Base-by-base conservation (phyloP, 306 rosid genomes). In the Vigna hirtella region DNA sequence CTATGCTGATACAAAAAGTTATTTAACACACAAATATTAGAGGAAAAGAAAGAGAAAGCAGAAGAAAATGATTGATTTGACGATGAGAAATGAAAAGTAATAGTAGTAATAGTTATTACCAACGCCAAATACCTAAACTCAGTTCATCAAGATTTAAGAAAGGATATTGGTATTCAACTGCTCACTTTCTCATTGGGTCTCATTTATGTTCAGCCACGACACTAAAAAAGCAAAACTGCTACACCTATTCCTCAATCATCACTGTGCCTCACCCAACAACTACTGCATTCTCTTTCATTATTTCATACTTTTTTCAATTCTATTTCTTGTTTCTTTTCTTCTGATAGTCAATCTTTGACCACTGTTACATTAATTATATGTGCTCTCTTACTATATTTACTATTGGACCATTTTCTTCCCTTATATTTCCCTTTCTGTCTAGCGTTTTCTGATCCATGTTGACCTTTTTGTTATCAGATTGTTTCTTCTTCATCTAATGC, bases 231-330 rank as follows among this genome's bases (percentile, higher is more conserved):
- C 74, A 90, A 86, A 86, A 66, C 87, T 83, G 56, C 83, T 51
- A 58, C 62, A 57, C 52, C 86, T 43, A 75, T 77, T 82, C 86
- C 87, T 70, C 62, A 40, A 57, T 62, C 11, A 62, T 62, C 11
- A 62, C 67, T 59, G 32, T 57, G 76, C 28, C 26, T 82, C 86
- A 81, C 78, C 88, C 93, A 93, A 90, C 97, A 90, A 90, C 94
- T 42, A 89, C 93, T 88, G 88, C 82, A 77, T 48, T 71, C 57
- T 77, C 81, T 22, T 57, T 65, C 65, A 36, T 18, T 0, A 34
- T 34, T 5, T 6, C 7, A 34, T 34, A 34, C 7, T 26, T 26
- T 34, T 34, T 34, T 34, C 7, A 34, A 34, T 34, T 34, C 7
- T 34, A 48, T 15, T 49, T n/a, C 50, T 47, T 32, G 2, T 56